phyloP scores from a whole-genome alignment of 345 rosid genomes.

The Laguncularia racemosa region DNA sequence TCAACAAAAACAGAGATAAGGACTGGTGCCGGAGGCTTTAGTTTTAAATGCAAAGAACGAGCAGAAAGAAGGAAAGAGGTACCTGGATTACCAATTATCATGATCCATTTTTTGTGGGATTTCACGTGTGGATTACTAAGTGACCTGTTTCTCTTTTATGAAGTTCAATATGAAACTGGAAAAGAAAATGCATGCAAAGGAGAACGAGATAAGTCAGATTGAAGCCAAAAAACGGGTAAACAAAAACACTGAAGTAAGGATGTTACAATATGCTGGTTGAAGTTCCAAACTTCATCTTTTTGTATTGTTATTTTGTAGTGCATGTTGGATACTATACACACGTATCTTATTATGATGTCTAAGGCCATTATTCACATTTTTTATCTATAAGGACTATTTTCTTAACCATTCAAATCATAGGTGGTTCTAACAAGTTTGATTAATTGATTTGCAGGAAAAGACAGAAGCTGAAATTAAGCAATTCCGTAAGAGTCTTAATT shows the following conservation, averaged over 20 bases:
- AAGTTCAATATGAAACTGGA: slow-evolving; percentile 71
- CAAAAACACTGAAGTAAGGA: background rate
- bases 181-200: slow-evolving; percentile 67
- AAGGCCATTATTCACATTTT: too few relatives aligned
- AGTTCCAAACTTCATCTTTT: too few relatives aligned
- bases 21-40: slow-evolving; percentile 33
- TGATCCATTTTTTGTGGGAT: background rate
- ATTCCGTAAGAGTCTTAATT: slow-evolving; percentile 66
- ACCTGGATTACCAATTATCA: slow-evolving; percentile 9
- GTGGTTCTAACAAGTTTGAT: slow-evolving; percentile 1
- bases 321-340: too few relatives aligned
- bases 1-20: slow-evolving; percentile 36
- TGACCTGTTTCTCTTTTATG: slow-evolving; percentile 9
- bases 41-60: slow-evolving; percentile 57
- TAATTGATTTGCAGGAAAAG: slow-evolving; percentile 41
- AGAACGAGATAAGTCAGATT: slow-evolving; percentile 54
- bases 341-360: too few relatives aligned
- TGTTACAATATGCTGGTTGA: too few relatives aligned
- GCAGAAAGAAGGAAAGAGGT: slow-evolving; percentile 88
- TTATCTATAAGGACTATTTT: too few relatives aligned
- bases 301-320: too few relatives aligned
- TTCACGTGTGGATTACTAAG: background rate
- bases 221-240: slow-evolving; percentile 66
- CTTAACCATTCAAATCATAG: too few relatives aligned
- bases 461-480: slow-evolving; percentile 58